Evolutionary conservation across 495 filamentous ascomycete species (phyloP).

Genomic region (Cercophora sp.): DNA sequence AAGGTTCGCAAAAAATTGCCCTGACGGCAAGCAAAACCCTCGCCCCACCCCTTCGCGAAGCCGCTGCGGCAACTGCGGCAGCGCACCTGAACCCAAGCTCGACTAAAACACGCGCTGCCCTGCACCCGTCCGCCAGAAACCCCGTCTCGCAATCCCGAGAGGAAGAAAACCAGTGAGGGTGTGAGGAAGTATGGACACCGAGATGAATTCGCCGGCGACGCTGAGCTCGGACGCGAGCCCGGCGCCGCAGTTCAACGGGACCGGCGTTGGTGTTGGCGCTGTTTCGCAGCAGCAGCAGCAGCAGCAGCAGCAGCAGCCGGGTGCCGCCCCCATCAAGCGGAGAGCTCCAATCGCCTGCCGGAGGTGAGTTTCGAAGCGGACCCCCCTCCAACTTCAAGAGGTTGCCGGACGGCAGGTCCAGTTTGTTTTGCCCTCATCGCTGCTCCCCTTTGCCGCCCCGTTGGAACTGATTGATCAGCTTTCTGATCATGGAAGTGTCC

Average conservation of each 20-base stretch:
- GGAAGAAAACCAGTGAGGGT: neutral
- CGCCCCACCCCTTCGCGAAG: constrained; percentile 16
- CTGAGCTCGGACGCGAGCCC: no score
- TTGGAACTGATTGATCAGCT: no score
- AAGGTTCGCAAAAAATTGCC: no score
- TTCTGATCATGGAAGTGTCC: no score
- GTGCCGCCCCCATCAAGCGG: constrained; percentile 30
- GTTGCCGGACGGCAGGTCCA: constrained; percentile 10
- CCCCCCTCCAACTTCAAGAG: neutral
- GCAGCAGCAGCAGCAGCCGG: constrained; percentile 5
- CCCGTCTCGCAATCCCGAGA: neutral
- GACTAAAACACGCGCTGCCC: no score
- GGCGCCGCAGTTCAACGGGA: no score
- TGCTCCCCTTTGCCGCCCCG: neutral
- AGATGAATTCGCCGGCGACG: constrained; percentile 23
- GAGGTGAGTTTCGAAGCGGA: constrained; percentile 37
- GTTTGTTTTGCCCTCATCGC: neutral
- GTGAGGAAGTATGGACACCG: constrained; percentile 24
- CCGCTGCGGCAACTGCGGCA: constrained; percentile 21
- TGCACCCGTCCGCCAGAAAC: no score
- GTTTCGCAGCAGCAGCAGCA: constrained; percentile 11
- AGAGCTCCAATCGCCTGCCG: constrained; percentile 48
- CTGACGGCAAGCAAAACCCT: constrained; percentile 24
- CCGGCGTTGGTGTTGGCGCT: no score
- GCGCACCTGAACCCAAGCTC: no score